Base-by-base conservation (phyloP, 306 rosid species). In the Fragaria vesca region DNA sequence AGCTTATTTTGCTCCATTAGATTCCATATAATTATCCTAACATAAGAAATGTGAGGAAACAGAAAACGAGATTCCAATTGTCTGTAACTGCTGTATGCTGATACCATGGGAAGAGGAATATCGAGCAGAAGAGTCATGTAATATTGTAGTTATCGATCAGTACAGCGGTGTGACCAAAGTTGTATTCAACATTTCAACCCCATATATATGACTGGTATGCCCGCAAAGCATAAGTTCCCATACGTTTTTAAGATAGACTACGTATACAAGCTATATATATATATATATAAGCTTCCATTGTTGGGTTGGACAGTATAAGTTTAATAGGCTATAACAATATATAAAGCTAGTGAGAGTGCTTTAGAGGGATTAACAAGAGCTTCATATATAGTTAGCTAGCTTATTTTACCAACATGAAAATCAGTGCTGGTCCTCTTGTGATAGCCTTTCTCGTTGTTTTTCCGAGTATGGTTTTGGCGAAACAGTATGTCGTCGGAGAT, bases 401-500 rank as follows among this genome's bases (percentile, higher is more conserved):
- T 17, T 4, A 17, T 17, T 16, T 51, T 52, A 18, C 13, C 66
- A 50, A 48, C 32, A 52, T 76, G 80, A 24, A 11, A 12, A 20
- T 12, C 66, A 60, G 17, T 10, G 54, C 38, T 8, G n/a, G 17
- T 38, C 67, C 51, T 38, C n/a, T 38, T 38, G 61, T 32, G 34
- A 18, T 75, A 20, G 71, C 13, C 20, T 20, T 45, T 6, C 5
- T 67, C 24, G 32, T 76, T 46, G 67, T 67, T 66, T 32, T 67
- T 24, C 74, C 74, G 2, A 70, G 66, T 51, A 2, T 21, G 17
- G 80, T 52, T 16, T 67, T 40, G n/a, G 80, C 55, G 26, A 38
- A 26, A 16, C 30, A 67, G 28, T 67, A 76, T 52, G 21, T 67
- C 18, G 67, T 76, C 3, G 66, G 74, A 67, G 74, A 51, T 21